Conservation (phyloP, 2,329 filamentous ascomycete genomes). For the Fusarium neocosmosporiellum region DNA sequence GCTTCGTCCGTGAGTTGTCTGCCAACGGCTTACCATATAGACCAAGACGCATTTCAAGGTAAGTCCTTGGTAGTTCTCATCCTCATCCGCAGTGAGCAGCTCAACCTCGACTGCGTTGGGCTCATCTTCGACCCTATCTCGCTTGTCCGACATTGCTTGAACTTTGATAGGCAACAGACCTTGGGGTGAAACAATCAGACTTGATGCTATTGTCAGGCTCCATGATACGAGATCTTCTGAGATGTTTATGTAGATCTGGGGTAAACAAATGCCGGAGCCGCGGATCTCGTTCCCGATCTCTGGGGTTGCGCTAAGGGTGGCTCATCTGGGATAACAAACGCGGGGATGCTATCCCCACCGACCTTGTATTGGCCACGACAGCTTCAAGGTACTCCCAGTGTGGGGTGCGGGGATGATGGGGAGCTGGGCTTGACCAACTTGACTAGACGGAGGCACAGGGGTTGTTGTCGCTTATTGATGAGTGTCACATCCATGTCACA, state of each 20-base stretch:
- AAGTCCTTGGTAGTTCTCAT: neutral
- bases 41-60: neutral
- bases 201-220: neutral
- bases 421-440: neutral
- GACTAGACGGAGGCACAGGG: neutral
- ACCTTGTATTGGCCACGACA: neutral
- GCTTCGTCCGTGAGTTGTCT: neutral
- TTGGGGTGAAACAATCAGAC: neutral
- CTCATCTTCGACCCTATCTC: neutral
- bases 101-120: neutral
- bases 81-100: neutral
- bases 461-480: neutral
- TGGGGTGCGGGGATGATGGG: neutral
- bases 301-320: neutral
- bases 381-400: neutral
- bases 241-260: neutral
- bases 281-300: neutral
- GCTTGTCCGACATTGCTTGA: neutral
- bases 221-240: neutral
- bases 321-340: neutral
- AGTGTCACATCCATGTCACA: too few relatives aligned
- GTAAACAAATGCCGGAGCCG: neutral
- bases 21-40: neutral
- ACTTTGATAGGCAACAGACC: neutral
- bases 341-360: neutral